Evolutionary conservation across 179 eudicot genomes (phyloP).

Genomic region (Corrigiola litoralis): DNA sequence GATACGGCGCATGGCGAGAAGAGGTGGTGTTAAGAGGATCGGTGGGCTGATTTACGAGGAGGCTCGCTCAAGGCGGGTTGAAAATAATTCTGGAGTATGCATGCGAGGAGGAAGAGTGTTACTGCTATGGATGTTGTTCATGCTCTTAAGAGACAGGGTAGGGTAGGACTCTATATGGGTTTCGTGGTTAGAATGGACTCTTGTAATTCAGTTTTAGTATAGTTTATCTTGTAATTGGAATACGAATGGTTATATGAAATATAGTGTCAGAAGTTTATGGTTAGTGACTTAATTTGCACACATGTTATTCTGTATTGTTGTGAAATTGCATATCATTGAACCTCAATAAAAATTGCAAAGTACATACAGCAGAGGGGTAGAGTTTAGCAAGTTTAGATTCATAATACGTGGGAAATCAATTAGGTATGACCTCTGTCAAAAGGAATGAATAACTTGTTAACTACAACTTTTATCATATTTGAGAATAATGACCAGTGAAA

Average conservation of each 20-base stretch:
- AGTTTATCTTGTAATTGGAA: neutral
- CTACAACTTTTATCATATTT: no score
- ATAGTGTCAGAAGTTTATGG: no score
- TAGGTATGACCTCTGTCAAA: no score
- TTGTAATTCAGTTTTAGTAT: no score
- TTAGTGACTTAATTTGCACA: neutral
- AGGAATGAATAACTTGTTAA: no score
- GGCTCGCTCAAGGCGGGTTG: conserved; percentile 20
- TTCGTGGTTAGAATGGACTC: conserved; percentile 16
- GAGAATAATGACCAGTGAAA: no score
- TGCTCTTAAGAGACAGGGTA: conserved; percentile 30
- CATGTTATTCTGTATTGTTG: no score
- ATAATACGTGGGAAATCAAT: neutral
- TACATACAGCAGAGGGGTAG: no score
- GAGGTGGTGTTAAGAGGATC: conserved; percentile 28
- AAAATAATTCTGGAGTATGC: conserved; percentile 25
- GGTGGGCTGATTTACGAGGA: conserved; percentile 24
- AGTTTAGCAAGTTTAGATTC: no score
- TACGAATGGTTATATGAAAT: neutral
- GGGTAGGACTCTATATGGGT: conserved; percentile 24
- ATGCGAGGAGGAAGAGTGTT: conserved; percentile 26
- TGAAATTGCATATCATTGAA: no score
- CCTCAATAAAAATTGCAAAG: no score
- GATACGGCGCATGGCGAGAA: conserved; percentile 20
- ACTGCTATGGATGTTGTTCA: conserved; percentile 35